Base-by-base conservation (phyloP, 2,329 filamentous ascomycete genomes). In the Blastomyces gilchristii region DNA sequence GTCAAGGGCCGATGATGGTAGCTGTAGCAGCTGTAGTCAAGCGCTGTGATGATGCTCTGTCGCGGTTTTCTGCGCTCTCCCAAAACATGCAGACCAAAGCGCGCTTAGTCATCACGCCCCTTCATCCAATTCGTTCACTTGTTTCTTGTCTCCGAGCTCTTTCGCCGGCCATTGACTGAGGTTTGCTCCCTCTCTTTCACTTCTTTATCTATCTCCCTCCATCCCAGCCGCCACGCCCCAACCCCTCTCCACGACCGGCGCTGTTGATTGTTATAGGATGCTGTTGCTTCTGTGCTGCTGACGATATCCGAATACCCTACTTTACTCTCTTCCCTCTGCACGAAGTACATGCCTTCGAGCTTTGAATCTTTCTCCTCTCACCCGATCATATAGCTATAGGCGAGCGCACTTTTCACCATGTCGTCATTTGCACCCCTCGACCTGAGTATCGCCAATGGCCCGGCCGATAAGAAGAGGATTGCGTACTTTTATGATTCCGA, bases 401-500 rank as follows among this genome's bases (percentile, higher is more conserved):
- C 41, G 43, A 43, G 34, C 34, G 34, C 59, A 25, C 5, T 53
- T 53, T 28, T 18, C 41, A 74, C 63, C 50, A 85, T 85, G 82
- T 76, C 81, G 66, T 76, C 78, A 57, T 79, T 77, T 71, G 81
- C 77, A 68, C 84, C 80, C 64, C 76, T 85, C 67, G 85, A 84
- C 72, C 75, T 78, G 68, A 78, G 77, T 66, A 78, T 76, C 64
- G 69, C 76, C 34, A 82, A 83, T 74, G 80, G 80, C 61, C 72
- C 78, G 56, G 78, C 78, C 34, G 79, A 77, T 69, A 83, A 83
- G 74, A 96, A 94, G 79, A 91, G 93, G 73, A 90, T 97, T 64
- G 93, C 93, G 63, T 97, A 97, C 79, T 97, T 97, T 77, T 97
- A 97, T 82, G 93, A 97, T 74, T 95, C 90, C 2, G 93, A 97